Evolutionary conservation across 139 green algal species (phyloP).

Genomic region (Chlamydomonas schloesseri): DNA sequence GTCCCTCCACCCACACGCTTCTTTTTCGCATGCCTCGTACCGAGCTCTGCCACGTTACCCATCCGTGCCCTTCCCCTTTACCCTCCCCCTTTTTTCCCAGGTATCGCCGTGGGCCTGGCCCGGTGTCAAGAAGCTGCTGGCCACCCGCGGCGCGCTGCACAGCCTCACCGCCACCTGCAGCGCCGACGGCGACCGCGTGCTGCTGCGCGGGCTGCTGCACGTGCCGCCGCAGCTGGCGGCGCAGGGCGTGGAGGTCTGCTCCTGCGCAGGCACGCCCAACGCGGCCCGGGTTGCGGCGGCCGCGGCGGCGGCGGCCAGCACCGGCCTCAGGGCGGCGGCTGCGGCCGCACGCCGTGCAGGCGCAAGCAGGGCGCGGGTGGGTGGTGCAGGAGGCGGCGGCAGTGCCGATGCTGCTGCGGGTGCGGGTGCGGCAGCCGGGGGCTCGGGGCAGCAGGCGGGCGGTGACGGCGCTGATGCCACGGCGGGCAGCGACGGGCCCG

Average conservation of each 20-base stretch:
- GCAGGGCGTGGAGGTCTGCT: conserved; percentile 19
- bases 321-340: background rate
- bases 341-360: background rate
- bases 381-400: background rate
- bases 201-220: conserved; percentile 36
- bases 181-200: conserved; percentile 10
- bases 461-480: background rate
- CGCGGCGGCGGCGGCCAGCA: background rate
- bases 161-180: conserved; percentile 15
- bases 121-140: conserved; percentile 20
- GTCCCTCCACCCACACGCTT: no score
- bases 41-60: no score
- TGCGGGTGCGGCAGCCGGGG: background rate
- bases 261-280: conserved; percentile 19
- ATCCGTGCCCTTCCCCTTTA: no score
- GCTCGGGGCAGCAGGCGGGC: no score
- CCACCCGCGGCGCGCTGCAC: conserved; percentile 5
- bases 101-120: conserved; percentile 16
- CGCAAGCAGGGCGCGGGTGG: no score
- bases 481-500: no score
- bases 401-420: background rate
- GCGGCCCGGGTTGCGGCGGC: background rate
- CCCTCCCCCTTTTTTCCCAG: no score
- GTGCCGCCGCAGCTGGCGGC: conserved; percentile 15
- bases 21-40: no score